Evolutionary conservation across 495 filamentous ascomycete genomes (phyloP), one percentile per base, ranked within the genome.

Genomic region (Aspergillus indologenus): DNA sequence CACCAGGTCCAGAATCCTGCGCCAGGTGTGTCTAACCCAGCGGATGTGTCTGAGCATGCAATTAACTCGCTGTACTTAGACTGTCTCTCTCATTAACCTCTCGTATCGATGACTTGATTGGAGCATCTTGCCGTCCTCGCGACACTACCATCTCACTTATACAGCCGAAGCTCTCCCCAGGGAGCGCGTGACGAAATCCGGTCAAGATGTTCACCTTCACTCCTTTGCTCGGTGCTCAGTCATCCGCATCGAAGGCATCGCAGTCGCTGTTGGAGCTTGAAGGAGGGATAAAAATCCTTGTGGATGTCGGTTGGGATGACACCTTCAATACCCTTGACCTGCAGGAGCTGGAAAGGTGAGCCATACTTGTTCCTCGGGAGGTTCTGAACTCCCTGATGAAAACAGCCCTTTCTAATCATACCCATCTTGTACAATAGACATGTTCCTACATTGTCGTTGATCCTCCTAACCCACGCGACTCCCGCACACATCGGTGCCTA

Each of bases 251-350:
- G 8, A 79, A 84, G 44, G 94, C 95, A 40, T 94, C 90, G 57
- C 93, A 97, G 71, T 98, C 95, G 14, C 83, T 99, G 9, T 78
- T 99, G 46, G 95, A 98, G 77, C 86, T 99, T 48, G 94, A 98
- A 79, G 92, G 93, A 46, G 94, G 93, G 34, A 87, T 98, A 71
- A 98, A 98, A 71, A 87, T 98, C 23, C 80, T 98, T 17, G 83
- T 98, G 15, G 93, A 96, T 68, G 90, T 96, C 34, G 94, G 94
- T 57, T 99, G 94, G 94, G 92, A 98, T 68, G 89, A 92, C 68
- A 79, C 81, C 18, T 97, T 99, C 67, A 89, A 95, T 67, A 81
- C 83, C 18, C 80, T 80, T 56, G 87, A 91, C 76, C 80, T 98
- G 31, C 85, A 84, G 62, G 89, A 90, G 73, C 78, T 99, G 57